Base-by-base conservation (phyloP, 163 green algal species). In the Chlorella variabilis region DNA sequence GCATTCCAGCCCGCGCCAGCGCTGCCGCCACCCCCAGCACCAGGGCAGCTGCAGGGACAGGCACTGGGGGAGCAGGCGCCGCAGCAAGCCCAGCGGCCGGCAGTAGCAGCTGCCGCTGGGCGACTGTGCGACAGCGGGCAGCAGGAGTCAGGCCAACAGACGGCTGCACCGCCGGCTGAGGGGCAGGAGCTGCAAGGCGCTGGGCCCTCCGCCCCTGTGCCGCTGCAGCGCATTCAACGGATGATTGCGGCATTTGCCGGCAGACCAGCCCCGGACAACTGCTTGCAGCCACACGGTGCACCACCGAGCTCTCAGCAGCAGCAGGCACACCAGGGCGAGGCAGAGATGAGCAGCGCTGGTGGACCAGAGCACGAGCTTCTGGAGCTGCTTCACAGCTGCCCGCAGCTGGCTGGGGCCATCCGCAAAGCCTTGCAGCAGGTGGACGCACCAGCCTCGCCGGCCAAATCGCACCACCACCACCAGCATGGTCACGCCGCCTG, bases 1-100 rank as follows among this genome's bases (percentile, higher is more conserved):
- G 86, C 87, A 23, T 88, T 85, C 33, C 84, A 91, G n/a, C 71
- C n/a, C n/a, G n/a, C n/a, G n/a, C n/a, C n/a, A n/a, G n/a, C 63
- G 15, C 36, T n/a, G 77, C 11, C 25, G 41, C 29, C 23, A 56
- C 58, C 58, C 31, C 34, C 17, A 17, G 36, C n/a, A 25, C 23
- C 45, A 45, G 38, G 34, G 4, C 82, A 86, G 48, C 62, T 78
- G 21, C 68, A 77, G 71, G 80, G 68, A 31, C 76, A n/a, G n/a
- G n/a, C n/a, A n/a, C n/a, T n/a, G n/a, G n/a, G n/a, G n/a, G n/a
- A 81, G 71, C 82, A 75, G 20, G 56, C 68, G 33, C 69, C 31
- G 33, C 29, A 67, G 29, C 59, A 38, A 29, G 59, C 59, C 54
- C 54, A 62, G 15, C 54, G 15, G 54, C 81, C 79, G 27, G 68